Evolutionary conservation across 75 land plant genomes (phyloP).

Genomic region (Isoetes taiwanensis): DNA sequence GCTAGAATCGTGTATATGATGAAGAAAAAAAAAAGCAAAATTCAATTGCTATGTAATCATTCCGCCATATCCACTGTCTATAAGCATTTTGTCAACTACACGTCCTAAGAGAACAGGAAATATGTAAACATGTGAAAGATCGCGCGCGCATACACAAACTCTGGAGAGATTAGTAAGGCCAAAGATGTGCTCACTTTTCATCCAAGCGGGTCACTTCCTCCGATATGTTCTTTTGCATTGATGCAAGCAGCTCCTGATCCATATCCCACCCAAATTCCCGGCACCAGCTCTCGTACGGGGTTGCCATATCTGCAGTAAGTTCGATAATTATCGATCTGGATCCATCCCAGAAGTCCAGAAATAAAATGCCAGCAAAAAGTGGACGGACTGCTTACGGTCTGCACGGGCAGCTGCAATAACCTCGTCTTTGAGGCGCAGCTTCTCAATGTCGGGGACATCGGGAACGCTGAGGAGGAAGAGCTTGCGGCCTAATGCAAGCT

Average conservation of each 20-base stretch:
- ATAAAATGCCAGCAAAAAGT: not conserved
- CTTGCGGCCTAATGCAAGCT: slow-evolving; percentile 58
- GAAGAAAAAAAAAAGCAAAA: not conserved
- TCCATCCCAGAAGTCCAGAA: not conserved
- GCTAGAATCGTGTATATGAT: not conserved
- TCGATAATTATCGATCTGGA: too few species aligned
- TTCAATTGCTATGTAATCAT: not conserved
- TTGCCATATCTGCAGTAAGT: slow-evolving; percentile 90
- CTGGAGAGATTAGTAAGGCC: not conserved
- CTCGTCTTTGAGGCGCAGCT: slow-evolving; percentile 57
- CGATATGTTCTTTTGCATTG: slow-evolving; percentile 51
- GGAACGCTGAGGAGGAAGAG: slow-evolving; percentile 49
- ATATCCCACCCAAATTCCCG: slow-evolving; percentile 46
- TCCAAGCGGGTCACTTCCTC: slow-evolving; percentile 68
- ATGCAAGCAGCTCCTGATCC: slow-evolving; percentile 42
- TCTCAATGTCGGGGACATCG: slow-evolving; percentile 77
- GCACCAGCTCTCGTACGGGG: slow-evolving; percentile 56
- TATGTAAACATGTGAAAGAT: not conserved
- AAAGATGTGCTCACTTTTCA: slow-evolving; percentile 48
- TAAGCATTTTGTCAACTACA: not conserved
- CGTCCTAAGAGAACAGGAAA: not conserved
- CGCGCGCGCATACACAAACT: not conserved
- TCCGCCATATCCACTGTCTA: not conserved
- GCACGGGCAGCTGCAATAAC: slow-evolving; percentile 30
- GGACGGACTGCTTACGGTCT: slow-evolving; percentile 33